phyloP scores from a whole-genome alignment of 2,329 filamentous ascomycete genomes.

The Bertia moriformis region DNA sequence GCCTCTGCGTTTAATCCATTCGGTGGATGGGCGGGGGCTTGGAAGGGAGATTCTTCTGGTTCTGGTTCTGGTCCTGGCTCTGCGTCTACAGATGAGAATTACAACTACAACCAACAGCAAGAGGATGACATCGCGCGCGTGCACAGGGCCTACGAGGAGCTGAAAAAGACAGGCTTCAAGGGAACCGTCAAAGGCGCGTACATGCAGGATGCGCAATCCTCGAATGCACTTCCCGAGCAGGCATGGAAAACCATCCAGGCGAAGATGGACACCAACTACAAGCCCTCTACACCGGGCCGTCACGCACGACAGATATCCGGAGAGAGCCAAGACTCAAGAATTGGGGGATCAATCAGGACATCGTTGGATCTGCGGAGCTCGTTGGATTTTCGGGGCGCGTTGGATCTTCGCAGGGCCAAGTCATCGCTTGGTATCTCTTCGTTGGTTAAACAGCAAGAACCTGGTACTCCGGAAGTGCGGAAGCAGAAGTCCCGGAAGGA shows the following conservation, averaged over 20 bases:
- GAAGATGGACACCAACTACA: neutral
- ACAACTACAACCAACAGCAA: conserved; percentile 14
- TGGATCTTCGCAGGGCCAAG: neutral
- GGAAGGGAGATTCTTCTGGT: conserved; percentile 22
- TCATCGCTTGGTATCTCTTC: neutral
- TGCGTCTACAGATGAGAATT: neutral
- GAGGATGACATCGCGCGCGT: conserved; percentile 20
- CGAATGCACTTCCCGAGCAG: conserved; percentile 11
- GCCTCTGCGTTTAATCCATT: conserved; percentile 32
- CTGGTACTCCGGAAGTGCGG: conserved; percentile 15
- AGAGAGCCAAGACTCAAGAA: neutral
- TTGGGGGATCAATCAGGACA: neutral
- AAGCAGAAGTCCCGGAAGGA: conserved; percentile 33
- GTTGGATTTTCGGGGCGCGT: too few relatives aligned
- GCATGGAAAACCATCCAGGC: neutral
- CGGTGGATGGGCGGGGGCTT: conserved; percentile 18
- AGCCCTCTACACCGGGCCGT: neutral
- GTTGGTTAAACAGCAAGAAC: conserved; percentile 5
- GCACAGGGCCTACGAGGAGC: conserved; percentile 29
- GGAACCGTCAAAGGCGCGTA: conserved; percentile 11
- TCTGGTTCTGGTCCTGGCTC: too few relatives aligned
- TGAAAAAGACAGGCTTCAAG: conserved; percentile 31
- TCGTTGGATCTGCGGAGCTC: neutral
- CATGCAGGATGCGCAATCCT: conserved; percentile 6
- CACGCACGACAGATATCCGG: neutral